phyloP scores from a whole-genome alignment of 1,284 basidiomycete genomes.

The Leccinum proliferum region DNA sequence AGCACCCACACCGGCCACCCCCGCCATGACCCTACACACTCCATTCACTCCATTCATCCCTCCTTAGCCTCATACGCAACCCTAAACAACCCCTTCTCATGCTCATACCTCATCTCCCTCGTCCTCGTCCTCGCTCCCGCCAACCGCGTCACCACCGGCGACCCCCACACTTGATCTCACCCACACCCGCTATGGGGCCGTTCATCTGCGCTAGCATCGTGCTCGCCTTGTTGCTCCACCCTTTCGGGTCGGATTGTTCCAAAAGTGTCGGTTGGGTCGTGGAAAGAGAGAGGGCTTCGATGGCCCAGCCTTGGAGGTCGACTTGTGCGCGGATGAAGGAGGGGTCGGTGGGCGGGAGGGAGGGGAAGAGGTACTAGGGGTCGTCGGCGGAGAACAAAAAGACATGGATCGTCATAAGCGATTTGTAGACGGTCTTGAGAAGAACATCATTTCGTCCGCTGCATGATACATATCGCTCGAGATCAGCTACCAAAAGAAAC shows the following conservation, averaged over 20 bases:
- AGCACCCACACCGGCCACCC: too few species aligned
- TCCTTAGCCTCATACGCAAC: too few species aligned
- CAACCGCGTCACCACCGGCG: conserved; percentile 84
- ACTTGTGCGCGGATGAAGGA: conserved; percentile 91
- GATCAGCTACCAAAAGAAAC: conserved; percentile 4
- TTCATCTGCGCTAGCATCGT: conserved; percentile 93
- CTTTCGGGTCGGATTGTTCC: conserved; percentile 96
- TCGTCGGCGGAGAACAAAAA: conserved; percentile 96
- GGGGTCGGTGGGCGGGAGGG: conserved; percentile 65
- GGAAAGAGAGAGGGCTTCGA: conserved; percentile 92
- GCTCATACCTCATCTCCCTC: too few species aligned
- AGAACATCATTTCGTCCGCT: conserved; percentile 89
- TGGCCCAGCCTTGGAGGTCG: conserved; percentile 95
- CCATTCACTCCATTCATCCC: too few species aligned
- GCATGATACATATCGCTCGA: conserved; percentile 4
- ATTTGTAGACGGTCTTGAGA: conserved; percentile 96
- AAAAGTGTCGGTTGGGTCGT: conserved; percentile 93
- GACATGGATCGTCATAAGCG: conserved; percentile 90
- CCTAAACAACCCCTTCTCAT: too few species aligned
- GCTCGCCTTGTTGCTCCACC: conserved; percentile 89
- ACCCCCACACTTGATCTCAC: conserved; percentile 96
- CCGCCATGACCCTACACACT: too few species aligned
- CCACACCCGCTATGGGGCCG: conserved; percentile 79
- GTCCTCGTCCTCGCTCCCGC: conserved; percentile 31
- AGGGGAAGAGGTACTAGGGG: conserved; percentile 71